Evolutionary conservation across 2,329 filamentous ascomycete species (phyloP), one percentile per base, ranked within the genome.

Genomic region (Thyridium curvatum): DNA sequence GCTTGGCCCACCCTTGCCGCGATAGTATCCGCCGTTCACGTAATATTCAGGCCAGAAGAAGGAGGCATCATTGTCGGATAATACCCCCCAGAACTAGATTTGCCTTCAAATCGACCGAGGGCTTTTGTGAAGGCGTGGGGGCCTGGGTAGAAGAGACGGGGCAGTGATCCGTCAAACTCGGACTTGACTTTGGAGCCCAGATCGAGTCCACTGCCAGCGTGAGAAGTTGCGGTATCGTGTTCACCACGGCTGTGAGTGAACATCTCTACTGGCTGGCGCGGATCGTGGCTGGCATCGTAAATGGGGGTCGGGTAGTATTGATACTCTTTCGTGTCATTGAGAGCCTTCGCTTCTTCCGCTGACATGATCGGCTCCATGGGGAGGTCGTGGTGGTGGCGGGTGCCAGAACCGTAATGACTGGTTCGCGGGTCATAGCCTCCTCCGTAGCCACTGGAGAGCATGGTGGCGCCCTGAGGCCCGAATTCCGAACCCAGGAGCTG

Each of bases 101-200:
- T 78, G 41, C 69, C 69, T 38, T 78, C 73, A 45, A 72, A 78
- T 9, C 69, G 65, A 13, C 66, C 67, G 43, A 71, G 71, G 18
- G 61, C 62, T 35, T 60, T 61, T 13, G 59, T 43, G 42, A 60
- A 72, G 34, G 49, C 59, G 58, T 49, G 1, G 10, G 21, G 21
- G 10, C 65, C 64, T 0, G 66, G 58, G 35, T 69, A 65, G 46
- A 71, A 66, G 32, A 74, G 56, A 38, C 66, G 71, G 2, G 72
- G 68, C 8, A 74, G 62, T 7, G 56, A 53, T 7, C 56, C 55
- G 12, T 74, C 71, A 40, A 68, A 64, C 39, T 77, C 72, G 17
- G 65, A 55, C 52, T 77, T 77, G 32, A 73, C 60, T 48, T 72
- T 73, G 16, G 60, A 59, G 12, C 44, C n/a, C 8, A 31, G 16